Evolutionary conservation across 2,329 filamentous ascomycete species (phyloP), one percentile per base, ranked within the genome.

Genomic region (Myriosclerotinia curreyana): DNA sequence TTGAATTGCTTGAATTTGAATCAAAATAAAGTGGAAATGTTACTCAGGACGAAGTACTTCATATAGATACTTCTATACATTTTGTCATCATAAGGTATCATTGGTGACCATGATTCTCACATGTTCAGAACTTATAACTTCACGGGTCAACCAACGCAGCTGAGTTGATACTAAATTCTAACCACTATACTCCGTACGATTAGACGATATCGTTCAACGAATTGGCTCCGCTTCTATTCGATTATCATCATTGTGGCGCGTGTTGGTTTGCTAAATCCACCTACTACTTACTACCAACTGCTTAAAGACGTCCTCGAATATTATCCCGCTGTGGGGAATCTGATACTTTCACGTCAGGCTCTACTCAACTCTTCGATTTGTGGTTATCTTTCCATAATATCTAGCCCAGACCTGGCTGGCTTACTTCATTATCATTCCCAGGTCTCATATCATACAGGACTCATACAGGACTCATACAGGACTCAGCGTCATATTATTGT

Each of bases 211-310:
- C n/a, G 51, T 40, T 49, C 38, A 40, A 53, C 60, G 51, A 63
- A 34, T 63, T 49, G 51, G 42, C 60, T 56, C 60, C 51, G 60
- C 60, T 62, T 56, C 60, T 11, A 62, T 56, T 54, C 46, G 44
- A 63, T 49, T 31, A 40, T 15, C 42, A 54, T 42, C 46, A 63
- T 36, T 56, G 52, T 58, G 60, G 60, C 60, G 42, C 28, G 44
- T 63, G 42, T 40, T 63, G 40, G 52, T 25, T 58, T 58, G 22
- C 22, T 52, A 40, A 22, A 51, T 50, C 46, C 52, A 51, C 58
- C 46, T 34, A 8, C 48, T 61, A 22, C 28, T 40, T n/a, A 34
- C n/a, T n/a, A n/a, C n/a, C n/a, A n/a, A n/a, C n/a, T n/a, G n/a
- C n/a, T n/a, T n/a, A n/a, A n/a, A 51, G 46, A 61, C 58, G 46